Conservation (phyloP, 75 land plant species). For the Cryptomeria japonica region DNA sequence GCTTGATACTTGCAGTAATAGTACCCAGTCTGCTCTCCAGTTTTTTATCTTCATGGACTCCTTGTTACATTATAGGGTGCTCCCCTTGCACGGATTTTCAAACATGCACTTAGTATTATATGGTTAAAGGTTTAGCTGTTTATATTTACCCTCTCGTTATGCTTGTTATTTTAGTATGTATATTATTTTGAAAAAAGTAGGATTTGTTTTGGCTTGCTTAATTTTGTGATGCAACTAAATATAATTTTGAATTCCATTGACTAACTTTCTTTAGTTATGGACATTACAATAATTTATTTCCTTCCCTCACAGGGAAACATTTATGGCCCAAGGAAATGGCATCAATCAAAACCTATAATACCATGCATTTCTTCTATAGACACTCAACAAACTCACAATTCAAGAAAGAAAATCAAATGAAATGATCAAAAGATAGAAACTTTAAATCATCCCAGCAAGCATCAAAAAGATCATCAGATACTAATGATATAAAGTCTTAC, state of each 20-base stretch:
- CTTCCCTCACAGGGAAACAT: neutral
- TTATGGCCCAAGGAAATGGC: neutral
- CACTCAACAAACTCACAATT: neutral
- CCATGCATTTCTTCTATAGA: neutral
- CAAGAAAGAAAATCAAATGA: neutral
- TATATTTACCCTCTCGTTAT: too few species aligned
- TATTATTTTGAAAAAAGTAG: neutral
- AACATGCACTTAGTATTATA: too few species aligned
- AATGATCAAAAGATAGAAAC: neutral
- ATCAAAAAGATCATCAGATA: neutral
- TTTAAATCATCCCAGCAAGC: neutral
- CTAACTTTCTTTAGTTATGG: neutral
- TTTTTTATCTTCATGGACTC: too few species aligned
- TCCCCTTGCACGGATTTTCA: too few species aligned
- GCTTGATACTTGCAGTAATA: neutral
- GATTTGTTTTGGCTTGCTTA: neutral
- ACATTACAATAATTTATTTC: neutral
- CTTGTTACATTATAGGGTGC: too few species aligned
- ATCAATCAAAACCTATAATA: neutral
- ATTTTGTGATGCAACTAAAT: too few species aligned
- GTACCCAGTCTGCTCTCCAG: too few species aligned
- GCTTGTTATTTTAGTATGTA: neutral
- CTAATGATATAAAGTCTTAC: conserved; percentile 25
- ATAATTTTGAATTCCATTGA: neutral
- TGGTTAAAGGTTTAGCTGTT: too few species aligned